A percentile compares a stretch with the other conserved stretches of the same genome.
Evolutionary conservation across 305 asterid species (phyloP).

Genomic region (Fraxinus paxiana): DNA sequence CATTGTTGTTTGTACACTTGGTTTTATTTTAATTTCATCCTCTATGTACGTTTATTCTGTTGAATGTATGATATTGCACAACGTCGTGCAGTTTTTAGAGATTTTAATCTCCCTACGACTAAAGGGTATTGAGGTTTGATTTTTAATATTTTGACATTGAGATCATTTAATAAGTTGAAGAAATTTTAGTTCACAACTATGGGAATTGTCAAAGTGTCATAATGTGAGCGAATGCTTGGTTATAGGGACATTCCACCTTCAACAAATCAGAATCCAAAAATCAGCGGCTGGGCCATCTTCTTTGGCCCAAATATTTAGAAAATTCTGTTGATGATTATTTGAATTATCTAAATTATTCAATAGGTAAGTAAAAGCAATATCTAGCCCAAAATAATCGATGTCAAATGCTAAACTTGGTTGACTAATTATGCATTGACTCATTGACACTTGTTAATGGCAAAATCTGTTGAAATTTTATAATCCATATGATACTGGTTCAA

Average conservation of each 20-base stretch:
- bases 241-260: neutral
- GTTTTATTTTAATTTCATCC: neutral
- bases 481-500: neutral
- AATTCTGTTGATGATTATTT: slow-evolving; percentile 4
- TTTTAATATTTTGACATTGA: neutral
- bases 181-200: neutral
- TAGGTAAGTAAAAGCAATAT: neutral
- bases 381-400: neutral
- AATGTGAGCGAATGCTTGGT: neutral
- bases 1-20: no score
- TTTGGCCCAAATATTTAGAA: neutral
- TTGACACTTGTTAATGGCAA: neutral
- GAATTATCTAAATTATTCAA: neutral
- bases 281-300: neutral
- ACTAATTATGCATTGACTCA: neutral
- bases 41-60: neutral
- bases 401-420: neutral
- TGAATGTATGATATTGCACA: slow-evolving; percentile 12
- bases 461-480: slow-evolving; percentile 1
- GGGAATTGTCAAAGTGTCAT: neutral
- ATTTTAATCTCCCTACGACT: neutral
- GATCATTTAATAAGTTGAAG: neutral
- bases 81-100: neutral
- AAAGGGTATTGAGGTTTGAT: neutral
- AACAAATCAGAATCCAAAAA: neutral